Evolutionary conservation across 140 eudicot species (phyloP).

Genomic region (Stevia rebaudiana): DNA sequence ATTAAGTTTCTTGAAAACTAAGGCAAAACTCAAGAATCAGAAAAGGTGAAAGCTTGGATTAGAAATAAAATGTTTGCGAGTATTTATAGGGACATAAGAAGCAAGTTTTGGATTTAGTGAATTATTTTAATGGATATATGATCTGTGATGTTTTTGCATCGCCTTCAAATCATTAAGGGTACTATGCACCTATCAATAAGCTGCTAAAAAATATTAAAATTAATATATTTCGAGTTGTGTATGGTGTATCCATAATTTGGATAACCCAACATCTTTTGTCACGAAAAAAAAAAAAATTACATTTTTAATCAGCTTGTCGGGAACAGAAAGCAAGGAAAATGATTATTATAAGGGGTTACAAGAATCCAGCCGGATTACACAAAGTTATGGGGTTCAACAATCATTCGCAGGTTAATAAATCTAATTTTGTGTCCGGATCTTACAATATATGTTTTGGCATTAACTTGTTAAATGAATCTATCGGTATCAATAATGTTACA

Average conservation of each 20-base stretch:
- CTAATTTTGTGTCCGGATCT: background rate
- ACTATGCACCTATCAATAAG: background rate
- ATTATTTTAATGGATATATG: background rate
- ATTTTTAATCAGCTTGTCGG: background rate
- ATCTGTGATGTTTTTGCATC: background rate
- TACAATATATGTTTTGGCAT: too few species aligned
- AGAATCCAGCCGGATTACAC: background rate
- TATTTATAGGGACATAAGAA: conserved; percentile 26
- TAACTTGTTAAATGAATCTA: too few species aligned
- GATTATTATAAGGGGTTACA: background rate
- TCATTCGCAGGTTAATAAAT: background rate
- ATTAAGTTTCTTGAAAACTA: background rate
- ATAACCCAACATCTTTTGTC: background rate
- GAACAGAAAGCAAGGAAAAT: background rate
- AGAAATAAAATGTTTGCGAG: background rate
- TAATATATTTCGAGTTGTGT: background rate
- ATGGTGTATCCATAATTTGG: background rate
- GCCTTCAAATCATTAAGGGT: background rate
- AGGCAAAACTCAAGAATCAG: conserved; percentile 10
- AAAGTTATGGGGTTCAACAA: background rate
- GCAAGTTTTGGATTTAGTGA: conserved; percentile 5
- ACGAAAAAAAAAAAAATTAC: background rate
- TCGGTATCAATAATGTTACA: too few species aligned
- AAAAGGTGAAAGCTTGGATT: conserved; percentile 16
- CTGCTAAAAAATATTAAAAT: background rate